These are phyloP conservation scores for Syzygium malaccense DNA, from an alignment of 441 rosid species.

Conservation along the genomic window DNA sequence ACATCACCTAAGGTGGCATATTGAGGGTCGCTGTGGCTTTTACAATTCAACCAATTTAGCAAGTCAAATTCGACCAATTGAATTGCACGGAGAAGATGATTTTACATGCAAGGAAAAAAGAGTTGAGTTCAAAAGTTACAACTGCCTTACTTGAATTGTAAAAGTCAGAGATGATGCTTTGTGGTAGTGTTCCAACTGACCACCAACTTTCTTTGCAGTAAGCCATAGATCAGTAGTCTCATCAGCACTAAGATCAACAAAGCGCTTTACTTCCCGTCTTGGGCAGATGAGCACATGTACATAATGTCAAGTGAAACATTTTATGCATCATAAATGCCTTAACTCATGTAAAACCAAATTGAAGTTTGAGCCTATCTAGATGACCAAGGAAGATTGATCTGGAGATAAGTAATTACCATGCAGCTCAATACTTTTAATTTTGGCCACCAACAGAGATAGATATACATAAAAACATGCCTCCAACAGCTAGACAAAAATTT, in stretches of 20 bases:
- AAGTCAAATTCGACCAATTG: not conserved
- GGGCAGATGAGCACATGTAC: conserved; percentile 91
- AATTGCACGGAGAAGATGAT: not conserved
- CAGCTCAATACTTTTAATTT: not conserved
- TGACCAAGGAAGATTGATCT: not conserved
- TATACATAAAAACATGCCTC: not conserved
- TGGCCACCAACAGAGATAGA: not conserved
- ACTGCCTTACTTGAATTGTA: conserved; percentile 57
- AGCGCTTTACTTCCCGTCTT: conserved; percentile 72
- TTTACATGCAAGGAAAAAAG: not conserved
- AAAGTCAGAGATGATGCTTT: conserved; percentile 78
- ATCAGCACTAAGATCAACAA: conserved; percentile 70
- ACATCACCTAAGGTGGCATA: not conserved
- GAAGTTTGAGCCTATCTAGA: not conserved
- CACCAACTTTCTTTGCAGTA: conserved; percentile 65
- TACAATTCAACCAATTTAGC: not conserved
- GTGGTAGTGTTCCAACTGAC: conserved; percentile 59
- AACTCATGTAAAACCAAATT: not conserved
- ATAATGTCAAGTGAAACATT: conserved; percentile 44
- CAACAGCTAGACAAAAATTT: not conserved
- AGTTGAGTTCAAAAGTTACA: not conserved
- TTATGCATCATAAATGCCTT: not conserved
- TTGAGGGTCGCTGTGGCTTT: not conserved
- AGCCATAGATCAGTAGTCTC: conserved; percentile 79
- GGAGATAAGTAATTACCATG: not conserved